These are phyloP conservation scores for Chaetomiaceae sp. DNA, from an alignment of 2,329 filamentous ascomycete species.

Conservation along the genomic window DNA sequence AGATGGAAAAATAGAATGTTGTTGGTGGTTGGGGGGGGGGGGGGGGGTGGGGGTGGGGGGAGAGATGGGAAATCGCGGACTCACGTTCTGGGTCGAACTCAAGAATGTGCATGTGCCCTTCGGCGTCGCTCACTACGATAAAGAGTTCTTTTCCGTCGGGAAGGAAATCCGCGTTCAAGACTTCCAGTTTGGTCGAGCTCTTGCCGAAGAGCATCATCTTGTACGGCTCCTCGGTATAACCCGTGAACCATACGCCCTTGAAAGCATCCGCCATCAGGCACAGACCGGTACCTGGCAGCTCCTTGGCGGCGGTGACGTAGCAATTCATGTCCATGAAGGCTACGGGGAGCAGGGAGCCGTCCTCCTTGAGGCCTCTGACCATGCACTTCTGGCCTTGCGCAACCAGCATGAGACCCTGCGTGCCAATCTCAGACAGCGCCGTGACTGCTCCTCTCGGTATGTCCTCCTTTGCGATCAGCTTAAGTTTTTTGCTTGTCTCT, in stretches of 20 bases:
- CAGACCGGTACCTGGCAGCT: conserved; percentile 76
- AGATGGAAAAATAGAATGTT: not conserved
- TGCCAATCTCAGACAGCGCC: conserved; percentile 76
- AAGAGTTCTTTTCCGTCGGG: conserved; percentile 79
- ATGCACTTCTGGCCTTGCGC: conserved; percentile 97
- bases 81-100: conserved; percentile 93
- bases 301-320: conserved; percentile 81
- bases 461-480: conserved; percentile 82
- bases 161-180: conserved; percentile 79
- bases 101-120: conserved; percentile 81
- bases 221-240: conserved; percentile 95
- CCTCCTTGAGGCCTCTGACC: conserved; percentile 92
- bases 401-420: conserved; percentile 80
- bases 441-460: conserved; percentile 90
- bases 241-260: conserved; percentile 93
- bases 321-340: conserved; percentile 98
- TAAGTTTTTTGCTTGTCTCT: conserved; percentile 80
- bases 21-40: no score
- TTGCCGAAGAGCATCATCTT: conserved; percentile 92
- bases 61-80: conserved; percentile 37
- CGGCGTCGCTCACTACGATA: conserved; percentile 76
- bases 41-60: not conserved
- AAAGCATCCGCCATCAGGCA: conserved; percentile 85
- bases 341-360: conserved; percentile 85
- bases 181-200: conserved; percentile 70